Evolutionary conservation across 2,329 filamentous ascomycete species (phyloP), one percentile per base, ranked within the genome.

Genomic region (Exophiala oligosperma): DNA sequence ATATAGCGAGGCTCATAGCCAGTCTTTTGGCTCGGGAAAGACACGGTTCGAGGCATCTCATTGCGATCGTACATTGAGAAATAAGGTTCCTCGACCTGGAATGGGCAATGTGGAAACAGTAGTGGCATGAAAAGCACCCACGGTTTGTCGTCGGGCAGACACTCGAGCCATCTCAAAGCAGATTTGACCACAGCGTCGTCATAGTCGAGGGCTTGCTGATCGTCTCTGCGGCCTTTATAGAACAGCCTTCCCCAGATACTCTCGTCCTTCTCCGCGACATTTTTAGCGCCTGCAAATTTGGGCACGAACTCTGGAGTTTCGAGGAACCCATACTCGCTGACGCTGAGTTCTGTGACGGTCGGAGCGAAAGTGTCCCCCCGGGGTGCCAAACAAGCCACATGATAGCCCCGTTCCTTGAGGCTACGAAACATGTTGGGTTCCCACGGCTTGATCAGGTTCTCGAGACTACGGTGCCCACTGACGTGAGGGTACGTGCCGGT

Each of bases 361-460:
- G 74, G 72, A 0, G 77, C 77, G 57, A 78, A 80, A 0, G 71
- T 73, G 57, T 79, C 73, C 1, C 52, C 52, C 23, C 52, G 11
- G 7, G 52, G 52, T n/a, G 52, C 40, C 7, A 80, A 71, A 40
- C 72, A 81, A 0, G 77, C 77, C 7, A 80, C 72, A 49, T 81
- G 78, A 52, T 80, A 80, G 0, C 77, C 78, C 0, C 65, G 63
- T 41, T 79, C 76, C 50, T 76, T 77, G 11, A 79, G 58, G 2
- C 67, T 72, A 6, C 76, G 72, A 58, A 80, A 78, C 1, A 80
- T 51, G 49, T 80, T 80, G 1, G 75, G 76, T 60, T 80, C 77
- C 76, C 76, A 77, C 0, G 77, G 77, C 60, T 80, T 80, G 61
- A 80, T 74, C 7, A 80, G 70, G 38, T 78, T 79, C 17, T 80